phyloP scores from a whole-genome alignment of 2,329 filamentous ascomycete genomes.

The Exophiala mesophila region DNA sequence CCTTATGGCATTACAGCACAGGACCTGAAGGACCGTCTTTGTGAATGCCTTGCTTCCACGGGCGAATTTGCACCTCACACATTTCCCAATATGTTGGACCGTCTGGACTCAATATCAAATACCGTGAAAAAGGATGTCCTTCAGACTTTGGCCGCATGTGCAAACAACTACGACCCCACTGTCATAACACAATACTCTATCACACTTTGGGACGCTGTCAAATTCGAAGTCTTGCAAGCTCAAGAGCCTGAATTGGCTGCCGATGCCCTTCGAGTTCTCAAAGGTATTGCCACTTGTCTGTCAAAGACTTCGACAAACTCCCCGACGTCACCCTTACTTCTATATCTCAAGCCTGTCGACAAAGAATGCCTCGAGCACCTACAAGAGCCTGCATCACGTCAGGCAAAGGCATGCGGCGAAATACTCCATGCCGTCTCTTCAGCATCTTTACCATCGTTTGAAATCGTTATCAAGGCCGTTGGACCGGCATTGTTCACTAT shows the following conservation, averaged over 20 bases:
- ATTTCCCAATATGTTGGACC: slow-evolving; percentile 63
- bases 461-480: slow-evolving; percentile 51
- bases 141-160: slow-evolving; percentile 57
- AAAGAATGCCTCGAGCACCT: slow-evolving; percentile 66
- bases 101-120: slow-evolving; percentile 63
- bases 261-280: slow-evolving; percentile 52
- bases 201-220: slow-evolving; percentile 63
- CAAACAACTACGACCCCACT: slow-evolving; percentile 53
- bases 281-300: slow-evolving; percentile 52
- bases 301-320: slow-evolving; percentile 39
- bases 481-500: slow-evolving; percentile 55
- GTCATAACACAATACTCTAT: slow-evolving; percentile 60
- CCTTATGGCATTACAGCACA: slow-evolving; percentile 66
- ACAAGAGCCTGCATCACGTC: slow-evolving; percentile 63
- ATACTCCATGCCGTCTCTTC: slow-evolving; percentile 55
- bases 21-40: slow-evolving; percentile 59
- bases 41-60: slow-evolving; percentile 60
- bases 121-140: slow-evolving; percentile 67
- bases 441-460: slow-evolving; percentile 51
- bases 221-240: slow-evolving; percentile 63
- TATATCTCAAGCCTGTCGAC: slow-evolving; percentile 56
- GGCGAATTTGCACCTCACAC: slow-evolving; percentile 60
- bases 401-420: slow-evolving; percentile 59
- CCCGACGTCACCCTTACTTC: slow-evolving; percentile 42
- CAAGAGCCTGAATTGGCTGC: slow-evolving; percentile 62